Evolutionary conservation across 805 yeast genomes (phyloP), one percentile per base, ranked within the genome.

Genomic region (Isabelozyma pseudorhagii): DNA sequence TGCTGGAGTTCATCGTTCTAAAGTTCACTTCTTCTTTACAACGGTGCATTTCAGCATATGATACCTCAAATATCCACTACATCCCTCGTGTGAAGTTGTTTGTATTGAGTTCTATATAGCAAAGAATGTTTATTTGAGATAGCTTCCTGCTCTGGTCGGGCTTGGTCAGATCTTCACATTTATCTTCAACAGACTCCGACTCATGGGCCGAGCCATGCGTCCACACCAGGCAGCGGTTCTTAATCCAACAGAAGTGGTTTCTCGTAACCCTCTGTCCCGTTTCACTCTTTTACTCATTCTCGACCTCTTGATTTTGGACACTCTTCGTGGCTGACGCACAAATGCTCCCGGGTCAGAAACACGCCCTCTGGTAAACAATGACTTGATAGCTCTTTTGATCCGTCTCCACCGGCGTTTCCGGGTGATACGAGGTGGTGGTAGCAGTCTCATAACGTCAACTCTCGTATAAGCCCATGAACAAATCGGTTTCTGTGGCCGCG

Each of bases 361-460:
- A 46, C 52, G 54, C 25, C 68, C 73, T 31, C 58, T 67, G 38
- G 48, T 58, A 57, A 64, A 60, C 44, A 64, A 67, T 25, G 49
- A 66, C 38, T 50, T 50, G 9, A 68, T 29, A 1, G 71, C 66
- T 17, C 70, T 47, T 48, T 63, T 63, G 45, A 68, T 50, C 44
- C 73, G 45, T 46, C 56, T 57, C 71, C 71, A 68, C 42, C 64
- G 54, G 50, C 74, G 45, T 36, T 61, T 58, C 21, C 67, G 53
- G 5, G 74, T 68, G 14, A 66, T 54, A 44, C 73, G 50, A 9
- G 74, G 74, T 3, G 71, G 71, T 21, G 74, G 74, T 10, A 69
- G 52, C 1, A 69, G 65, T 54, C 80, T 76, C 63, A 68, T 69
- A 10, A 31, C n/a, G 36, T 9, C 36, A 31, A 31, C 36, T 31